These are phyloP conservation scores for Thozetella sp. DNA, from an alignment of 495 filamentous ascomycete genomes.

Conservation along the genomic window DNA sequence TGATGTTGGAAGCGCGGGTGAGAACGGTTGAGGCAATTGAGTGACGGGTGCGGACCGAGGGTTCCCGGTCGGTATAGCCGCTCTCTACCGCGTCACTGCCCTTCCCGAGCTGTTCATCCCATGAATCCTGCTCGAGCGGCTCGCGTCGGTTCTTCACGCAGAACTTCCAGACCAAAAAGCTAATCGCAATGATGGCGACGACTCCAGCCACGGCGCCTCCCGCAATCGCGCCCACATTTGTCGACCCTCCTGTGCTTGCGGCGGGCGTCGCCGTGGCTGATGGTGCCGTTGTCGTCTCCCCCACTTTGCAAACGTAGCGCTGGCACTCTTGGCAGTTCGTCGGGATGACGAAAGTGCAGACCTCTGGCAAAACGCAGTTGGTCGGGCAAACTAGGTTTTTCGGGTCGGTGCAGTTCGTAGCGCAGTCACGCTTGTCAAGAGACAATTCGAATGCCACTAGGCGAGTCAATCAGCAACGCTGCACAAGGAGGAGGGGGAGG, in stretches of 20 bases:
- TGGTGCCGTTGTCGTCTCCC: conserved; percentile 10
- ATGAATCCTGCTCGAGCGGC: conserved; percentile 52
- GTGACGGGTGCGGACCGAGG: conserved; percentile 82
- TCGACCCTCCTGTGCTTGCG: conserved; percentile 33
- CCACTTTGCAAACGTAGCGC: conserved; percentile 23
- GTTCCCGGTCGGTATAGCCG: conserved; percentile 61
- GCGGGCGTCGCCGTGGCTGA: conserved; percentile 22
- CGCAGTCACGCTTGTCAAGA: conserved; percentile 1
- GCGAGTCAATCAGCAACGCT: neutral
- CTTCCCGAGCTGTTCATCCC: conserved; percentile 54
- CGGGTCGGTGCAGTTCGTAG: conserved; percentile 20
- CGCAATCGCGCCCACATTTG: conserved; percentile 79
- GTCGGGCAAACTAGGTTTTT: conserved; percentile 22
- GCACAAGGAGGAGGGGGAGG: neutral
- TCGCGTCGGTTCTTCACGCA: conserved; percentile 80
- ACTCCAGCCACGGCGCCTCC: conserved; percentile 84
- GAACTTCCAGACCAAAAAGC: conserved; percentile 83
- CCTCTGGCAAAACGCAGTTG: conserved; percentile 15
- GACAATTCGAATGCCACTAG: conserved; percentile 16
- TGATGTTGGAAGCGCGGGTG: conserved; percentile 96
- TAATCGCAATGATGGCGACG: conserved; percentile 64
- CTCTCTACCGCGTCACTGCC: conserved; percentile 53
- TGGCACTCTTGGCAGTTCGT: conserved; percentile 32
- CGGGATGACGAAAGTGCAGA: conserved; percentile 37
- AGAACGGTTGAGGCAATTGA: conserved; percentile 95